Base-by-base conservation (phyloP, 208 protist species). In the Lotmaria passim region DNA sequence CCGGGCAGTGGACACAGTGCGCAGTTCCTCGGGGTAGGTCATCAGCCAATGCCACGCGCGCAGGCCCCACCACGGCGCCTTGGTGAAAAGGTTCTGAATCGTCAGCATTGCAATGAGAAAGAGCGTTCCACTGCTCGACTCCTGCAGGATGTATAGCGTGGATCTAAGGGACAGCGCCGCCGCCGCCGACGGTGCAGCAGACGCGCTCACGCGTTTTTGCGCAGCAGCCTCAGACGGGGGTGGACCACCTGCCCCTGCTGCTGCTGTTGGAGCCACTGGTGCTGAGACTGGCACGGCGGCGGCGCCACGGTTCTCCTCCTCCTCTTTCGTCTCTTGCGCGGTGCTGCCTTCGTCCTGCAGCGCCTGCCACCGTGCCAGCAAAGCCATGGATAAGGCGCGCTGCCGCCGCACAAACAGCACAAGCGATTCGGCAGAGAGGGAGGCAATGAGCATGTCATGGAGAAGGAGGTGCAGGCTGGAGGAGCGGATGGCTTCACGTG, bases 11-110 rank as follows among this genome's bases (percentile, higher is more conserved):
- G 56, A 43, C n/a, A 30, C 26, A 5, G 70, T 50, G 62, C 61
- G 70, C 30, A 76, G 28, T 62, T 70, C 59, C 50, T 76, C 70
- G 1, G 70, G 61, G 36, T 66, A 66, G 38, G 46, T 60, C 12
- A 70, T 36, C 15, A 76, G 62, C 61, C 39, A 41, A 24, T n/a
- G 34, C 33, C 60, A 52, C 44, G 44, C 57, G 2, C 56, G 52
- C 44, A 70, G 47, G 11, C 33, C 41, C 21, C 21, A 33, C 28
- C 44, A 46, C n/a, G 70, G 70, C 7, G 34, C 44, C 11, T 52
- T 50, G 5, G 44, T 23, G 30, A 64, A 43, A 26, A 19, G 24
- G 47, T 51, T 36, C 33, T 52, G 33, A 1, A 65, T 19, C 2
- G 31, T 17, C 47, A 65, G 10, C 31, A 38, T 34, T 7, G 44